Evolutionary conservation across 1,284 basidiomycete species (phyloP).

Genomic region (Salmacisia buchloeana): DNA sequence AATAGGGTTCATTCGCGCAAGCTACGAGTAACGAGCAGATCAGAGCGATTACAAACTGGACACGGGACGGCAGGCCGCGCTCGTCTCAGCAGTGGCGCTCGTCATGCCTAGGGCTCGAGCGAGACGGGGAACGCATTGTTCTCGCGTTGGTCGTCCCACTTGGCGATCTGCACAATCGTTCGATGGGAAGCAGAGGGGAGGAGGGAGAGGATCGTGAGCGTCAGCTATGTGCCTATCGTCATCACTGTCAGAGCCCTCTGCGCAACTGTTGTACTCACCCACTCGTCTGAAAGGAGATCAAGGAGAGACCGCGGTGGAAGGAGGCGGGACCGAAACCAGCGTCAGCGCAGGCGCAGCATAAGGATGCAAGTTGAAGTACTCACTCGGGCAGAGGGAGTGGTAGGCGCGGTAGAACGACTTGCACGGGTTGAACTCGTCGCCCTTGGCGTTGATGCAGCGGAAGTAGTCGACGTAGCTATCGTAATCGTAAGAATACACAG

Average conservation of each 20-base stretch:
- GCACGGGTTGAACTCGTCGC: constrained; percentile 95
- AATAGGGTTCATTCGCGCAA: no score
- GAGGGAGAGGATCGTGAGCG: no score
- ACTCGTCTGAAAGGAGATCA: no score
- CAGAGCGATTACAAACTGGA: background rate
- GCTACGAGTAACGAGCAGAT: no score
- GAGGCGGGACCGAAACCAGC: background rate
- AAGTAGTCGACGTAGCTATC: constrained; percentile 65
- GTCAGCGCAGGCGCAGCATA: background rate
- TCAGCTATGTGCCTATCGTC: no score
- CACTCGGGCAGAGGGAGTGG: constrained; percentile 95
- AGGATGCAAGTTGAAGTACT: constrained; percentile 52
- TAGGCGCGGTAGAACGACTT: constrained; percentile 97
- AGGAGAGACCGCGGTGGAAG: background rate
- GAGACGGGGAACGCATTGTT: constrained; percentile 45
- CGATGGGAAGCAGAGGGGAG: no score
- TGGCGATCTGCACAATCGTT: constrained; percentile 34
- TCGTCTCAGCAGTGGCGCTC: background rate
- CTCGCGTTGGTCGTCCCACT: constrained; percentile 50
- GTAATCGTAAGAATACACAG: background rate
- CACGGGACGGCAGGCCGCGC: background rate
- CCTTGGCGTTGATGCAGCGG: constrained; percentile 94
- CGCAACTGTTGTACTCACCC: no score
- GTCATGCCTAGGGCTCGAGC: constrained; percentile 34
- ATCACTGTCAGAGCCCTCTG: no score